phyloP scores from a whole-genome alignment of 352 stramenopile genomes.

The Aphanomyces astaci region DNA sequence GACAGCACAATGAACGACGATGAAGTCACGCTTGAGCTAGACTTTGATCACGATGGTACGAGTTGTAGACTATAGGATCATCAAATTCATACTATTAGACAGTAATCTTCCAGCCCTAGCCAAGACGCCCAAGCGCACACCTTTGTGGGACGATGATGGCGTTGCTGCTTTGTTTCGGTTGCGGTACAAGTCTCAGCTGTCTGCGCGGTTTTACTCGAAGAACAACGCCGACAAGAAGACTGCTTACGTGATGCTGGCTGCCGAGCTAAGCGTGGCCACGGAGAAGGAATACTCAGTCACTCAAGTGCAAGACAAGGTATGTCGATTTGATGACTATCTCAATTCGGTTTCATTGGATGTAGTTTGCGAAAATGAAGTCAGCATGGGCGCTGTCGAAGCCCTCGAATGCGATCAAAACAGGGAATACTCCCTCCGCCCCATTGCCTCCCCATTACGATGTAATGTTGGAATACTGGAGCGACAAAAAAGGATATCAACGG shows the following conservation, averaged over 20 bases:
- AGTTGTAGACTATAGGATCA: no score
- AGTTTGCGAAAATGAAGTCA: neutral
- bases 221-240: slow-evolving; percentile 6
- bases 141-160: neutral
- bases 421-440: neutral
- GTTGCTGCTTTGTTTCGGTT: neutral
- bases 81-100: no score
- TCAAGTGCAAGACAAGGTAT: no score
- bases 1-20: no score
- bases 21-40: no score
- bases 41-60: no score
- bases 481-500: neutral
- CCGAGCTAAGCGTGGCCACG: neutral
- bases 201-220: neutral
- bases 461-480: slow-evolving; percentile 1
- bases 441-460: neutral
- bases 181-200: neutral
- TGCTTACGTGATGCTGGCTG: neutral
- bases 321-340: no score
- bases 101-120: no score
- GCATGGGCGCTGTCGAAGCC: neutral
- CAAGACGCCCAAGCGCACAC: no score
- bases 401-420: neutral
- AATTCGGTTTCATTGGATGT: no score
- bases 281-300: neutral